These are phyloP conservation scores for Nicotiana tomentosiformis DNA, from an alignment of 257 asterid species.

Conservation along the genomic window DNA sequence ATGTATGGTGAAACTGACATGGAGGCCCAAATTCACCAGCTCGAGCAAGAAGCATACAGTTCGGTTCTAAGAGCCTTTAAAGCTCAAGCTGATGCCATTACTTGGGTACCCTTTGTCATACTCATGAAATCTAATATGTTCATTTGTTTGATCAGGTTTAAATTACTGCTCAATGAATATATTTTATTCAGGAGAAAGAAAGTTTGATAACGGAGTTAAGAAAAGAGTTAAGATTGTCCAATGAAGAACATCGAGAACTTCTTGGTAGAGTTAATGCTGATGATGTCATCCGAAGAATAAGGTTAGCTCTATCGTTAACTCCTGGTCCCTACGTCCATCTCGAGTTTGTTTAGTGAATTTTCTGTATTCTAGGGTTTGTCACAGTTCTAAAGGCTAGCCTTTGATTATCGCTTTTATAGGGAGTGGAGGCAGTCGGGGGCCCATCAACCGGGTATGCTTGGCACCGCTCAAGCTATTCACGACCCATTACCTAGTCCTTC, in stretches of 20 bases:
- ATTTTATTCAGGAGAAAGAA: conserved; percentile 64
- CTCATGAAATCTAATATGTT: conserved; percentile 17
- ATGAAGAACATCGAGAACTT: conserved; percentile 82
- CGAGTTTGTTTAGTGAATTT: not conserved
- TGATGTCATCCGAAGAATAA: conserved; percentile 66
- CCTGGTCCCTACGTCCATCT: not conserved
- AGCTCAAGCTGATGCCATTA: conserved; percentile 88
- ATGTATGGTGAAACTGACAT: conserved; percentile 62
- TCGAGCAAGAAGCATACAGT: conserved; percentile 90
- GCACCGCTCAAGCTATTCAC: conserved; percentile 44
- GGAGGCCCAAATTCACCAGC: conserved; percentile 86
- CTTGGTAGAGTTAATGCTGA: conserved; percentile 66
- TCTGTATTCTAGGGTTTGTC: not conserved
- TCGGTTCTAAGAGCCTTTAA: conserved; percentile 79
- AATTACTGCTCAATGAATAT: conserved; percentile 31
- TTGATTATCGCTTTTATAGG: conserved; percentile 24
- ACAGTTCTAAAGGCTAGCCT: conserved; percentile 13
- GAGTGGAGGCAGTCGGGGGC: conserved; percentile 68
- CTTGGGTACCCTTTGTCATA: conserved; percentile 59
- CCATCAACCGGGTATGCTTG: conserved; percentile 44
- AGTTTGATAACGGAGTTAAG: conserved; percentile 70
- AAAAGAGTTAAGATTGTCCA: conserved; percentile 68
- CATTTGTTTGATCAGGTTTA: conserved; percentile 29
- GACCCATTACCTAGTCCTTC: conserved; percentile 63
- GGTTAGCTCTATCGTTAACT: conserved; percentile 27